Percentiles rank a stretch among this genome's conserved stretches.
These are phyloP conservation scores for Penicillium hordei DNA, from an alignment of 2,329 filamentous ascomycete genomes.

Conservation along the genomic window DNA sequence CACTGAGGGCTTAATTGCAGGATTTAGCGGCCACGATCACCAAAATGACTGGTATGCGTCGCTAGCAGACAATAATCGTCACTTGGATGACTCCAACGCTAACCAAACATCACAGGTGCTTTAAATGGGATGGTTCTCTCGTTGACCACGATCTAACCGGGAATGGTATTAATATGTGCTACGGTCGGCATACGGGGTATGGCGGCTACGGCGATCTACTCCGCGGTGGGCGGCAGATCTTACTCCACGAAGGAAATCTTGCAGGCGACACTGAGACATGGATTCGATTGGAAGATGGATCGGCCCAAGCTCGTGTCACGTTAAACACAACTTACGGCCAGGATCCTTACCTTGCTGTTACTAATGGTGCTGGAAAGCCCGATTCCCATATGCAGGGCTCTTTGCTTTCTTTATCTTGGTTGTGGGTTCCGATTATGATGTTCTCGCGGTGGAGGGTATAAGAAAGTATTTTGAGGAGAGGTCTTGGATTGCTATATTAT, in stretches of 20 bases:
- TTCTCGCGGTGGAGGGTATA: constrained; percentile 1
- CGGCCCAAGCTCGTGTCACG: constrained; percentile 51
- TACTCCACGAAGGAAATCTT: constrained; percentile 48
- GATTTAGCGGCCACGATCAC: constrained; percentile 68
- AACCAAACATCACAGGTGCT: constrained; percentile 29
- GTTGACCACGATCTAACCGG: constrained; percentile 37
- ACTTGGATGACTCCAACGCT: not conserved
- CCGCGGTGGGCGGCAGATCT: constrained; percentile 59
- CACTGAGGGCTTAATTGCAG: constrained; percentile 55
- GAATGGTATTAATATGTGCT: constrained; percentile 53
- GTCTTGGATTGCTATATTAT: not conserved
- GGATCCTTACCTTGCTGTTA: constrained; percentile 37
- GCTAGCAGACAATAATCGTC: not conserved
- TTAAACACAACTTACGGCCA: constrained; percentile 61
- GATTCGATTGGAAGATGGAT: constrained; percentile 60
- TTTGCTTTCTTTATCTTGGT: constrained; percentile 1
- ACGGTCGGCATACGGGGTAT: constrained; percentile 67
- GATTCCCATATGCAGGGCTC: not conserved
- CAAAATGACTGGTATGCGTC: constrained; percentile 58
- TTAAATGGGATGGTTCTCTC: constrained; percentile 38
- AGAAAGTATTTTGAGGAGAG: not conserved
- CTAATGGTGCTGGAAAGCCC: not conserved
- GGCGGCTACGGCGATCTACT: constrained; percentile 67
- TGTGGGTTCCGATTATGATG: constrained; percentile 6
- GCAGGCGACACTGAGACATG: constrained; percentile 56